phyloP scores from a whole-genome alignment of 169 alveolate species.

The Babesia divergens region DNA sequence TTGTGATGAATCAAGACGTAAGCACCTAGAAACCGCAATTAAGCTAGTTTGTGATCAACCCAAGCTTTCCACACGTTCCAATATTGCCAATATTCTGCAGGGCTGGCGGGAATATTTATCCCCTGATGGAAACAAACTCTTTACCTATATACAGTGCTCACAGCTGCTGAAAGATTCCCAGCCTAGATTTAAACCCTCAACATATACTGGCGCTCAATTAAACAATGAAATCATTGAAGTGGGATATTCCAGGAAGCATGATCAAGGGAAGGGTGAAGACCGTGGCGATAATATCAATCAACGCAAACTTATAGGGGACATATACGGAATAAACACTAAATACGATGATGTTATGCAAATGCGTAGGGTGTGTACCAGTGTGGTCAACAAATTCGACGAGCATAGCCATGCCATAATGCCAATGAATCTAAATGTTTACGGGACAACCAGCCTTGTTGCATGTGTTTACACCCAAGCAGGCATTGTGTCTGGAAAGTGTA shows the following conservation, averaged over 20 bases:
- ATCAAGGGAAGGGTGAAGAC: neutral
- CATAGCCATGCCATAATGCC: neutral
- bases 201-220: too few relatives aligned
- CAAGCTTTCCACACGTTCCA: neutral
- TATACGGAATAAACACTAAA: neutral
- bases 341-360: neutral
- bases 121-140: neutral
- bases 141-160: constrained; percentile 5
- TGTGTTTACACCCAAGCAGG: constrained; percentile 10
- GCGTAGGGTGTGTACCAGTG: neutral
- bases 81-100: neutral
- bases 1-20: constrained; percentile 25
- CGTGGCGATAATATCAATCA: neutral
- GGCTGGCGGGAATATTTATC: neutral
- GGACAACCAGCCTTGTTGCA: neutral
- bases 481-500: neutral
- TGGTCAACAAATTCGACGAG: neutral
- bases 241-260: neutral
- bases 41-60: constrained; percentile 1
- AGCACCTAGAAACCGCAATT: neutral
- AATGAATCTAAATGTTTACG: neutral
- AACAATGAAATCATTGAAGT: neutral
- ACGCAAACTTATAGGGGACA: neutral
- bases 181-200: too few relatives aligned
- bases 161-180: neutral